Conservation (phyloP, 208 protist genomes). For the Novymonas esmeraldas region DNA sequence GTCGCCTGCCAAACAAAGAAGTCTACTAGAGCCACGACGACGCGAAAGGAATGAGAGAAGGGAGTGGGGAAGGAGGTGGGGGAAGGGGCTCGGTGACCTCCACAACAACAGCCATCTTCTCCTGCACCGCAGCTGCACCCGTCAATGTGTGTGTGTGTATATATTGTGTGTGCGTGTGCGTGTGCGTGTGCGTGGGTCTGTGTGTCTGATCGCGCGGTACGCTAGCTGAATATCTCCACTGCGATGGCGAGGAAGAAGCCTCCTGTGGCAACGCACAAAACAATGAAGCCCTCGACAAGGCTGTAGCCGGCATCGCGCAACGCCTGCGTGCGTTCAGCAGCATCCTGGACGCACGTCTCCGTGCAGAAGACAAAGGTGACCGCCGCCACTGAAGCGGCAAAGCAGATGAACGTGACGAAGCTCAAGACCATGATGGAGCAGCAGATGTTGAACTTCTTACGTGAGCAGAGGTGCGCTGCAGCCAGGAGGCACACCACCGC, state of each 20-base stretch:
- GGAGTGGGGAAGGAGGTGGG: not conserved
- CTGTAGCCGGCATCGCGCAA: constrained; percentile 17
- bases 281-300: constrained; percentile 42
- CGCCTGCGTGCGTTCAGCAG: not conserved
- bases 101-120: no score
- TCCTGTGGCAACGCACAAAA: constrained; percentile 26
- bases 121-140: no score
- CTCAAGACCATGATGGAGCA: constrained; percentile 28
- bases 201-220: not conserved
- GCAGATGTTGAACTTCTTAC: constrained; percentile 22
- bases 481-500: constrained; percentile 13
- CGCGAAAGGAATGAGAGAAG: not conserved
- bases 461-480: constrained; percentile 16
- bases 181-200: no score
- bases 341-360: constrained; percentile 15
- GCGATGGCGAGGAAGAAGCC: constrained; percentile 36
- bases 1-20: not conserved
- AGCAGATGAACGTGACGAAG: constrained; percentile 19
- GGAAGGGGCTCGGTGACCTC: not conserved
- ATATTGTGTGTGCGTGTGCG: no score
- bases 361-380: constrained; percentile 8
- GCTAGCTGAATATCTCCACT: constrained; percentile 26
- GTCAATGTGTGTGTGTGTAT: no score
- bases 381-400: constrained; percentile 13
- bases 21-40: not conserved